phyloP scores from a whole-genome alignment of 805 yeast genomes.

The Hemisphaericaspora nanyangensis region DNA sequence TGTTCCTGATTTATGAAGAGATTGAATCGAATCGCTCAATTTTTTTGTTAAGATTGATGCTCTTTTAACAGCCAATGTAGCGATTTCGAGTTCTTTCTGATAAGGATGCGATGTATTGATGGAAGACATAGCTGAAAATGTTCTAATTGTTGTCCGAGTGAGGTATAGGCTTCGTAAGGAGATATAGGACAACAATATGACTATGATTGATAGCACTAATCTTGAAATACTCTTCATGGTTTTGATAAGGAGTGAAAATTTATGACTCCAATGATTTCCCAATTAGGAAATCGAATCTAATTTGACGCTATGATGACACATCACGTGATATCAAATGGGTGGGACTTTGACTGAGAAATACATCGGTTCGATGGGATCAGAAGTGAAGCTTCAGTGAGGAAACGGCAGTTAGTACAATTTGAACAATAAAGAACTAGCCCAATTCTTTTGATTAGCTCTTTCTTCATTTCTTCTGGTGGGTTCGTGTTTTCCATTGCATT shows the following conservation, averaged over 20 bases:
- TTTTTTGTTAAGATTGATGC: constrained; percentile 74
- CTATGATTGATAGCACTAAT: background rate
- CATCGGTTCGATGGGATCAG: background rate
- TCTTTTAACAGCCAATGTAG: constrained; percentile 84
- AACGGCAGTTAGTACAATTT: too few species aligned
- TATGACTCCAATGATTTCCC: background rate
- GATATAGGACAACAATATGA: background rate
- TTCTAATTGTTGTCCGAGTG: background rate
- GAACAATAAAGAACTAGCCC: too few species aligned
- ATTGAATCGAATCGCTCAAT: constrained; percentile 53
- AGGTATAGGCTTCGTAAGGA: background rate
- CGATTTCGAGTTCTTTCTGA: constrained; percentile 68
- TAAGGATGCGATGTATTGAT: constrained; percentile 42
- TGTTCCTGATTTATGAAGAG: constrained; percentile 47
- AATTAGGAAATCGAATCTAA: too few species aligned
- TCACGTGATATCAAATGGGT: background rate
- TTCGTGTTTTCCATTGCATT: too few species aligned
- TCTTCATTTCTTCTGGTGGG: too few species aligned
- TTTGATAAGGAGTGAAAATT: background rate
- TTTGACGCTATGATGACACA: background rate
- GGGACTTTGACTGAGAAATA: background rate
- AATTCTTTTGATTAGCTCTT: too few species aligned
- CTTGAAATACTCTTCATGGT: background rate
- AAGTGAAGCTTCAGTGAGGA: too few species aligned
- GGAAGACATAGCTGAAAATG: constrained; percentile 3